Percentiles rank a stretch among this genome's conserved stretches.
Evolutionary conservation across 768 basidiomycete species (phyloP).

Genomic region (Mycena haematopus): DNA sequence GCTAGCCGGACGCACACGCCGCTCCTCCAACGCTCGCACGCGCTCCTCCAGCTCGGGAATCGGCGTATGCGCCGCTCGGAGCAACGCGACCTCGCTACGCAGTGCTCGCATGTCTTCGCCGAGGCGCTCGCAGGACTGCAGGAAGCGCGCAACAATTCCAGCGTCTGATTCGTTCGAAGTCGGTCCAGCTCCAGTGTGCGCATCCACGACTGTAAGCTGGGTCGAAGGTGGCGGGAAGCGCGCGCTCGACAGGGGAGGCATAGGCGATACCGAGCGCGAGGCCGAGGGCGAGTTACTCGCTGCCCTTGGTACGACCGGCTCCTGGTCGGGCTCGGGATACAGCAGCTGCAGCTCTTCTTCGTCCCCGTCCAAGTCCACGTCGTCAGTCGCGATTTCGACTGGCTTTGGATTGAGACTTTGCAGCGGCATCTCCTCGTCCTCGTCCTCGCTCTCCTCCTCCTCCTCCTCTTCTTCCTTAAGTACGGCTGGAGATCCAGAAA

Average conservation of each 20-base stretch:
- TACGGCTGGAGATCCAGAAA: background rate
- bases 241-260: slow-evolving; percentile 12
- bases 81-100: slow-evolving; percentile 14
- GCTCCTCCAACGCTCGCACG: slow-evolving; percentile 2
- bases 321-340: slow-evolving; percentile 1
- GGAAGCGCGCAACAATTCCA: background rate
- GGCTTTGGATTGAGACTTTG: no score
- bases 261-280: slow-evolving; percentile 5
- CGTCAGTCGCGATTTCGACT: background rate
- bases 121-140: slow-evolving; percentile 13
- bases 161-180: background rate
- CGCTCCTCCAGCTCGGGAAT: background rate
- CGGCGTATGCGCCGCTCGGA: background rate
- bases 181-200: no score
- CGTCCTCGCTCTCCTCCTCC: background rate
- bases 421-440: background rate
- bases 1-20: no score
- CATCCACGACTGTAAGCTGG: no score
- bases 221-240: background rate
- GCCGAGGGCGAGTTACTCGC: background rate
- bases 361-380: background rate
- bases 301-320: no score
- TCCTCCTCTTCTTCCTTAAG: background rate
- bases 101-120: slow-evolving; percentile 18
- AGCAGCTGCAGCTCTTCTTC: slow-evolving; percentile 14